Base-by-base conservation (phyloP, 163 green algal genomes). In the Scenedesmus sp. region DNA sequence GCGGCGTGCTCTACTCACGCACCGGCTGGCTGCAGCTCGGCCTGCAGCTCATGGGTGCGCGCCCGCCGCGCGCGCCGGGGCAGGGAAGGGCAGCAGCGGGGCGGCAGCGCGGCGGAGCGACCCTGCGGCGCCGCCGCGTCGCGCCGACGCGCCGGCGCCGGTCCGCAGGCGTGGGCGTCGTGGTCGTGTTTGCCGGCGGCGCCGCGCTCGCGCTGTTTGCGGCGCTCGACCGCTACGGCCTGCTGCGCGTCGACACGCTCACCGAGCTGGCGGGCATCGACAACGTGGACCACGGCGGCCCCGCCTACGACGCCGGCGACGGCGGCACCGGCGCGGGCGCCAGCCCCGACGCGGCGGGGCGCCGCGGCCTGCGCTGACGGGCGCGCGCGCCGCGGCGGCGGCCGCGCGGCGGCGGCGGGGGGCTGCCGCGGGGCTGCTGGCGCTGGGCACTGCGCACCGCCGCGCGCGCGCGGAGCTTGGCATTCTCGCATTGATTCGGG, bases 221-320 rank as follows among this genome's bases (percentile, higher is more conserved):
- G 3, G 20, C 57, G 18, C 57, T 87, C 11, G 72, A 75, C 22
- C 45, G 31, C 24, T 51, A 71, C 10, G 28, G 63, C 17, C 58
- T 89, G 54, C 50, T 89, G 65, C 77, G 84, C 1, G 82, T 89
- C n/a, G 77, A 89, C 67, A 73, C 66, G 33, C 36, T 48, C 26
- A 88, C 85, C 0, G 85, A 89, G 78, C 78, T 89, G 50, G 85
- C 85, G 4, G 85, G 85, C 57, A 87, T 89, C 17, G 85, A 89
- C 48, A 85, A 85, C 71, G 86, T 89, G 39, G 85, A 89, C 56
- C 85, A 89, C 62, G 78, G 78, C 1, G 85, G 77, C 13, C 70
- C 75, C 26, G 81, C 75, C 0, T 86, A 80, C 44, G 39, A 47
- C 7, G 7, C 10, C 10, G 6, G 24, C 24, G 17, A n/a, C 31